Percentiles rank a stretch among this genome's conserved stretches.
phyloP scores from a whole-genome alignment of 1,139 yeast species.

The Magnusiomyces suaveolens region DNA sequence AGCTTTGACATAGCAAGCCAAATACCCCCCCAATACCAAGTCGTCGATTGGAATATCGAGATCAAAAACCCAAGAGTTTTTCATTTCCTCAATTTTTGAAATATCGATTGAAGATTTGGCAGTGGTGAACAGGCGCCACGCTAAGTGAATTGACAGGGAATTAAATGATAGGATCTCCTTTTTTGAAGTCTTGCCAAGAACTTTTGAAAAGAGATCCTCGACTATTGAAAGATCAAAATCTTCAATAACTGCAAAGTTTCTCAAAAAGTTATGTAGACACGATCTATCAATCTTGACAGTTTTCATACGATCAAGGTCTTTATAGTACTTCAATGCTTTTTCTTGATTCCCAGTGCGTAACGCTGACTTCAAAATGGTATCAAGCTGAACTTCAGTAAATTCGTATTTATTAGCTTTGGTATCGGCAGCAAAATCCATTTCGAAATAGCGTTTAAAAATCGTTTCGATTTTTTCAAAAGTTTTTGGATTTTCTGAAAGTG shows the following conservation, averaged over 20 bases:
- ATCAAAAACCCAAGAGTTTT: conserved; percentile 6
- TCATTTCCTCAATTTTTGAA: conserved; percentile 4
- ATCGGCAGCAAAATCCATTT: neutral
- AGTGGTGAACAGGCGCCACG: conserved; percentile 5
- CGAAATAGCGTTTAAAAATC: conserved; percentile 7
- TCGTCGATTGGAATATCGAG: conserved; percentile 8
- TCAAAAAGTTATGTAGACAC: conserved; percentile 10
- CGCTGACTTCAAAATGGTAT: conserved; percentile 12
- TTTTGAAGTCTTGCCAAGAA: neutral
- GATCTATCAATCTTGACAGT: conserved; percentile 9
- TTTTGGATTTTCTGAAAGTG: conserved; percentile 5
- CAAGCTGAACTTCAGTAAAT: conserved; percentile 11
- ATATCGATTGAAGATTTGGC: conserved; percentile 2
- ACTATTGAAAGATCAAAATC: neutral
- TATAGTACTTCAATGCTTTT: conserved; percentile 5
- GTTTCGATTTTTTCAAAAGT: conserved; percentile 3
- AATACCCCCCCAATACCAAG: conserved; percentile 9
- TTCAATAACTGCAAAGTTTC: conserved; percentile 2
- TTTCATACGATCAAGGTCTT: neutral
- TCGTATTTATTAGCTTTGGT: conserved; percentile 3
- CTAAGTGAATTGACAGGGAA: conserved; percentile 7
- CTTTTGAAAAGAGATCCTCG: neutral
- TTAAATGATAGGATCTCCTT: neutral
- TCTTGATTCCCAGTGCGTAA: conserved; percentile 7
- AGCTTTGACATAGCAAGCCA: conserved; percentile 8